phyloP scores from a whole-genome alignment of 768 basidiomycete genomes.

The Suillus lakei region DNA sequence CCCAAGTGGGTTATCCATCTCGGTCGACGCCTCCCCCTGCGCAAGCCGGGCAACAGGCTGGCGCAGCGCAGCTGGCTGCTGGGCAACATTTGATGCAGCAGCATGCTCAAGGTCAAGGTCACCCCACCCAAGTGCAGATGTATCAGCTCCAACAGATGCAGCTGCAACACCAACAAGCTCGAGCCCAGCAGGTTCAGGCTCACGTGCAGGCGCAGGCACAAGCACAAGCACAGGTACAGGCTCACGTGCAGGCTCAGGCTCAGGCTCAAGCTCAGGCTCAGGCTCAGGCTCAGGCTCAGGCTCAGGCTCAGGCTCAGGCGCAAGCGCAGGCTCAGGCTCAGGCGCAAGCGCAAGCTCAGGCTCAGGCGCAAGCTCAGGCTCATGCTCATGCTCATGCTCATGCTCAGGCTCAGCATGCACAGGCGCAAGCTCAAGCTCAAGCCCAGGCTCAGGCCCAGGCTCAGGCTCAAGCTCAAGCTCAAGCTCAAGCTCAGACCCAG shows the following conservation, averaged over 20 bases:
- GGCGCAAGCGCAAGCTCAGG: constrained; percentile 20
- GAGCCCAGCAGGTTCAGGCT: constrained; percentile 21
- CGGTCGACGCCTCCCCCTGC: constrained; percentile 24
- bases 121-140: constrained; percentile 20
- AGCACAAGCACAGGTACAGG: constrained; percentile 50
- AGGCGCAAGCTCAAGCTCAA: constrained; percentile 30
- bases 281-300: constrained; percentile 23
- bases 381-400: constrained; percentile 3
- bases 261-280: constrained; percentile 25
- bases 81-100: constrained; percentile 26
- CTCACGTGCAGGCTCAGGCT: constrained; percentile 38
- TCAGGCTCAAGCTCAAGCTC: constrained; percentile 22
- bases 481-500: constrained; percentile 14
- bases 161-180: constrained; percentile 15
- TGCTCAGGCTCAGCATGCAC: constrained; percentile 12
- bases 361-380: constrained; percentile 16
- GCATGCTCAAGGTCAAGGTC: constrained; percentile 14
- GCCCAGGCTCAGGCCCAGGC: constrained; percentile 21
- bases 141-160: constrained; percentile 23
- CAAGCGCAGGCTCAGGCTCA: constrained; percentile 12
- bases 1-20: constrained; percentile 28
- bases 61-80: constrained; percentile 16
- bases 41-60: constrained; percentile 25
- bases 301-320: constrained; percentile 4
- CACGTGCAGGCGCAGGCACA: constrained; percentile 31